Base-by-base conservation (phyloP, 2,329 filamentous ascomycete species). In the Emergomyces pasteurianus region DNA sequence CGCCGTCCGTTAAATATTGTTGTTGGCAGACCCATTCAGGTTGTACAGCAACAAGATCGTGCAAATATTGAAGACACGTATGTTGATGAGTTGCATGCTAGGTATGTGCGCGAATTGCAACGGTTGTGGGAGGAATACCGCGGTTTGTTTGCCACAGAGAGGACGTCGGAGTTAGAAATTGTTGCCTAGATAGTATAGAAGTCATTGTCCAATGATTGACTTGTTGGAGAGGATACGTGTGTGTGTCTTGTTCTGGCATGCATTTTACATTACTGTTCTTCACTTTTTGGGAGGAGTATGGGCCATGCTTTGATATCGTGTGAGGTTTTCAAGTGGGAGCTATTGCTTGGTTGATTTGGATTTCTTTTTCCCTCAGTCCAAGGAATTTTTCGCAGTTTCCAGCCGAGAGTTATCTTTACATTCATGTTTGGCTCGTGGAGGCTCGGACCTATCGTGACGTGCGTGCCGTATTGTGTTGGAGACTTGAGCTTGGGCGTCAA, bases 1-100 rank as follows among this genome's bases (percentile, higher is more conserved):
- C 85, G 94, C 14, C 81, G 86, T 58, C 87, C 90, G 12, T 79
- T 99, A 62, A 94, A 97, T 70, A 84, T 96, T 55, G 92, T 99
- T 14, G 89, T 96, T 16, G 92, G 92, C 3, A 81, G 83, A 58
- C 91, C 92, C 0, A 90, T 96, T 63, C 79, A 80, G 64, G 87
- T 96, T 6, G 77, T 82, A 58, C 80, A 81, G 68, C 74, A 81
- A 57, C 78, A 81, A 63, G 76, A 80, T 23, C 68, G 72, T 42
- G 77, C 82, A 40, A 83, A 85, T 63, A 88, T 92, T 0, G 82
- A 86, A 28, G 83, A 87, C 63, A 81, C 80, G 8, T 90, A 95
- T 67, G 85, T 97, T 63, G 87, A 96, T 69, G 78, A 87, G 66
- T 79, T 96, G 63, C 94, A 97, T 73, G 80, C 79, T 26, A 76